Base-by-base conservation (phyloP, 345 rosid genomes). In the Lagerstroemia speciosa region DNA sequence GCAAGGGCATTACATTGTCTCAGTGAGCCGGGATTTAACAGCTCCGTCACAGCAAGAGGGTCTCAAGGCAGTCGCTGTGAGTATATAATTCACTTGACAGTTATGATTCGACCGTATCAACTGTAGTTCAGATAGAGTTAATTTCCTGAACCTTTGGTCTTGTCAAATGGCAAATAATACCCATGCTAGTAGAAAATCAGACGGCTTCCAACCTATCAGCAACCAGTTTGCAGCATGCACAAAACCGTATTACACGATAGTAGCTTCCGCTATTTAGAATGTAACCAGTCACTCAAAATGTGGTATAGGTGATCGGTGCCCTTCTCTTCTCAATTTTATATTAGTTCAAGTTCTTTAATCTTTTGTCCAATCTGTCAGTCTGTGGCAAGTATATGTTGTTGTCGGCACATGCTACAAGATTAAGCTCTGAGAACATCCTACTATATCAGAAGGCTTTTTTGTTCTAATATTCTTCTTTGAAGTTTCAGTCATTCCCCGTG, bases 1-100 rank as follows among this genome's bases (percentile, higher is more conserved):
- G 74, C 97, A 90, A 81, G 97, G 94, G 69, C 97, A 90, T 72
- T 90, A 88, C 77, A 88, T 90, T 68, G 88, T 86, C 48, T 86
- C 94, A 38, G 84, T 85, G 38, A 89, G 88, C 83, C 86, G 97
- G 52, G 97, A 87, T 72, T 73, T 80, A 64, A 66, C 82, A 52
- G 82, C 89, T 61, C 81, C 83, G 34, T 84, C 97, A 62, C 91
- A 75, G 73, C 82, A 73, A 74, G 78, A 80, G 31, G 90, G 93
- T 70, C 80, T 94, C 27, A 97, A 91, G 85, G 76, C 79, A 62
- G 34, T 87, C 43, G 98, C 99, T 41, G 99, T 94, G 76, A 91
- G 99, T 81, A 41, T 46, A 55, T 36, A 2, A 64, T 64, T 26
- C 14, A 20, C 45, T 40, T 64, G 45, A 64, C 20, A 36, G 4